Base-by-base conservation (phyloP, 208 protist genomes). In the Leishmania mexicana region DNA sequence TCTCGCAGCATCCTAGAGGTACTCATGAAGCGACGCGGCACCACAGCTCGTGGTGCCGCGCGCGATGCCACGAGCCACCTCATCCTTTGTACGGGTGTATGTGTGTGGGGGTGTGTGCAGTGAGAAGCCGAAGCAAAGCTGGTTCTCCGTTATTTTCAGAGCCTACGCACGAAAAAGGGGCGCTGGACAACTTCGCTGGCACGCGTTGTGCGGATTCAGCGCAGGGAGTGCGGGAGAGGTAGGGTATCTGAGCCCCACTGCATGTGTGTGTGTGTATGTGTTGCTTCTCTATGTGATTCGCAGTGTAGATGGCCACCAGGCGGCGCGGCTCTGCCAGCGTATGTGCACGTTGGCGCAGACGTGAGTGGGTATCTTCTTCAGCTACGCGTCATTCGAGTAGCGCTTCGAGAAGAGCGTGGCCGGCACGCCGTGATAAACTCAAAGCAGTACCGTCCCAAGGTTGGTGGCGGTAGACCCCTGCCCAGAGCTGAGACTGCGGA, bases 11-110 rank as follows among this genome's bases (percentile, higher is more conserved):
- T 42, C 51, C 51, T 40, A 13, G 47, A 45, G 13, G 73, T 76
- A n/a, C 73, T 76, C 21, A 62, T 38, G 49, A 51, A 76, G 53
- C 73, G 73, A 28, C 51, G 35, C 53, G n/a, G 35, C 35, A 76
- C 53, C 42, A 60, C 71, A 38, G 35, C 5, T 62, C n/a, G 73
- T n/a, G 28, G 49, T n/a, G 51, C 73, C 11, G 53, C 15, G 49
- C 73, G 51, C 45, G 40, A 19, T 19, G 73, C 45, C 51, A 62
- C 28, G 17, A 62, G 13, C 51, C 73, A n/a, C 73, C 51, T 62
- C 73, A 76, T 76, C 6, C 11, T 35, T 47, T 74, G 24, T 54
- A 13, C 21, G 35, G 21, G 45, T 76, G 5, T 73, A 31, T 21
- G 71, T 38, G 21, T 58, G 24, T 10, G 31, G 5, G 51, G 3